Percentiles rank a stretch among this genome's conserved stretches.
Evolutionary conservation across 169 alveolate species (phyloP).

Genomic region (Amoebophrya sp.): DNA sequence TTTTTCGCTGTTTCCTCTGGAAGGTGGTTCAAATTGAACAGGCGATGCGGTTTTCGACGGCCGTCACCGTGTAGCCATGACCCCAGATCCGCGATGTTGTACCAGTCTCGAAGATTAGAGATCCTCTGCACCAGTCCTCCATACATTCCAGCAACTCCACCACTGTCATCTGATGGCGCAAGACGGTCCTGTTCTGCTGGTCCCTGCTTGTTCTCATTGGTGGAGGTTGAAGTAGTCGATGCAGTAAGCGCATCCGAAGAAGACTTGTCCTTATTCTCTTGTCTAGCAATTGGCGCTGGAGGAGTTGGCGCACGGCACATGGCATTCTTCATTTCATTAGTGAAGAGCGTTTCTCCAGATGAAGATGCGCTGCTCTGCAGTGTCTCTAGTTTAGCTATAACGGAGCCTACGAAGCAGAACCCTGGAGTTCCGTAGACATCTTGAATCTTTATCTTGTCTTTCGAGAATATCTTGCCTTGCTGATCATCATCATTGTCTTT

Average conservation of each 20-base stretch:
- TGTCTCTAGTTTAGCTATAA: not conserved
- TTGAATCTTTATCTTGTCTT: not conserved
- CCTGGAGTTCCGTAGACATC: slow-evolving; percentile 7
- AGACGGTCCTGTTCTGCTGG: not conserved
- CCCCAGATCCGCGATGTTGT: not conserved
- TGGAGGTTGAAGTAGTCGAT: no score
- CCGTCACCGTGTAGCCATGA: not conserved
- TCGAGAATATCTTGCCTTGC: not conserved
- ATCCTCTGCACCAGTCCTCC: not conserved
- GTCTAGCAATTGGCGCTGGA: no score
- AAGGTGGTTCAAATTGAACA: not conserved
- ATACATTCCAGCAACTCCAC: not conserved
- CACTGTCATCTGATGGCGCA: not conserved
- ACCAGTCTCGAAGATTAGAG: not conserved
- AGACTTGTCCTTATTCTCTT: no score
- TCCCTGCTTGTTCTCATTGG: not conserved
- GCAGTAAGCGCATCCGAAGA: no score
- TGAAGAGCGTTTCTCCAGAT: not conserved
- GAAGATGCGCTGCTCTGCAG: no score
- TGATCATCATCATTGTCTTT: no score
- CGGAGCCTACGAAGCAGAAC: not conserved
- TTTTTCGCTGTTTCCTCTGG: not conserved
- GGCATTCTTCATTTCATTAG: not conserved
- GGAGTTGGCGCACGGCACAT: not conserved
- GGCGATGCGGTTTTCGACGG: not conserved